Evolutionary conservation across 1,284 basidiomycete species (phyloP).

Genomic region (Hymenochaete sp.): DNA sequence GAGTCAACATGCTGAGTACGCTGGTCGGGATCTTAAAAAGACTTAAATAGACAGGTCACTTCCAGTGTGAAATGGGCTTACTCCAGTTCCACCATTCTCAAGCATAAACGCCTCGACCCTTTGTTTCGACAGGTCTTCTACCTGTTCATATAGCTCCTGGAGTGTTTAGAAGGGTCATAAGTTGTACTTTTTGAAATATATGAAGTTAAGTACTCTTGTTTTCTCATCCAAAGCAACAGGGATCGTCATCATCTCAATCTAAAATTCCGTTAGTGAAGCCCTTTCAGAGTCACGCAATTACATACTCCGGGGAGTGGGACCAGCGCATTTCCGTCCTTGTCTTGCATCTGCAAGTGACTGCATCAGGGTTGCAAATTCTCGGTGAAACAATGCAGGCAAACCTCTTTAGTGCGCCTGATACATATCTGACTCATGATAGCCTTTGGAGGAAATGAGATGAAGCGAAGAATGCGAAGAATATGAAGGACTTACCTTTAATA

Average conservation of each 20-base stretch:
- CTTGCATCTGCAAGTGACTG: slow-evolving; percentile 58
- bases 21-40: slow-evolving; percentile 53
- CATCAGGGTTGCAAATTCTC: not conserved
- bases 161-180: not conserved
- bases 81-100: slow-evolving; percentile 29
- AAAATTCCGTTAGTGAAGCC: not conserved
- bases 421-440: slow-evolving; percentile 80
- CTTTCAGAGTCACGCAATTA: slow-evolving; percentile 7
- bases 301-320: slow-evolving; percentile 69
- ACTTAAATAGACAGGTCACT: not conserved
- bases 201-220: slow-evolving; percentile 42
- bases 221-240: slow-evolving; percentile 62
- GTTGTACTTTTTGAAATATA: not conserved
- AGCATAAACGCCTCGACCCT: slow-evolving; percentile 54
- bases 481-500: slow-evolving; percentile 49
- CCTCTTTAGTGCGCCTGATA: slow-evolving; percentile 82
- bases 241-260: slow-evolving; percentile 67
- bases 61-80: slow-evolving; percentile 12
- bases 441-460: slow-evolving; percentile 29
- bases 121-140: slow-evolving; percentile 55
- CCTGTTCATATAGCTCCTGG: slow-evolving; percentile 66
- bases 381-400: slow-evolving; percentile 23
- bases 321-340: slow-evolving; percentile 60
- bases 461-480: slow-evolving; percentile 7
- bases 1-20: slow-evolving; percentile 75